Base-by-base conservation (phyloP, 2,329 filamentous ascomycete genomes). In the Alternaria consortialis region DNA sequence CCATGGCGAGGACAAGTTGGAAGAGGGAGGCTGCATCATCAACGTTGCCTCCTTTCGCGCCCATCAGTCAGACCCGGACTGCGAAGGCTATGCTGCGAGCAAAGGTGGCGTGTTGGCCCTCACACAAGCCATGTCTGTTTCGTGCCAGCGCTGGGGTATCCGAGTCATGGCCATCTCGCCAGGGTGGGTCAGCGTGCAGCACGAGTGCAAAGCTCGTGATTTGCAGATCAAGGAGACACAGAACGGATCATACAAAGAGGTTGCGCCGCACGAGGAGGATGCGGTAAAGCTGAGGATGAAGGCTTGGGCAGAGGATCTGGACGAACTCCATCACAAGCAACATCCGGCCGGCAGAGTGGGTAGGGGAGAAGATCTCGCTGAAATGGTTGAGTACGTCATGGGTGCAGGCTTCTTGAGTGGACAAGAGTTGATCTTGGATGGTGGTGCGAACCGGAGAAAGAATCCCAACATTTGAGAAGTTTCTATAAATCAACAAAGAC, bases 11-110 rank as follows among this genome's bases (percentile, higher is more conserved):
- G 65, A 69, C 46, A 72, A 65, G 17, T 46, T 67, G 15, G 68
- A 72, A 31, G 68, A 72, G 50, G 69, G 68, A 5, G 73, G 73
- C 8, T 72, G 67, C 48, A 72, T 77, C 43, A 75, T 85, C 48
- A 79, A 84, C 65, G 78, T 85, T 47, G 81, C 82, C 2, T 84
- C 81, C 2, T 85, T 84, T n/a, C 78, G 83, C 32, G 83, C 83
- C 1, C 68, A 79, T 47, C 83, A 84, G 74, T 79, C 79, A 31
- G 84, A 85, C 68, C 76, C 79, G 3, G 77, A 84, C 60, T 82
- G 82, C 58, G 84, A 85, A 71, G 79, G 78, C 1, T 85, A 85
- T 58, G 80, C 81, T 2, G 77, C 83, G 1, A 82, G 80, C 2
- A 85, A 85, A 71, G 83, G 83, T 3, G 83, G 83, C 0, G 66